phyloP scores from a whole-genome alignment of 2,329 filamentous ascomycete species.

The Pseudopyricularia cyperi region DNA sequence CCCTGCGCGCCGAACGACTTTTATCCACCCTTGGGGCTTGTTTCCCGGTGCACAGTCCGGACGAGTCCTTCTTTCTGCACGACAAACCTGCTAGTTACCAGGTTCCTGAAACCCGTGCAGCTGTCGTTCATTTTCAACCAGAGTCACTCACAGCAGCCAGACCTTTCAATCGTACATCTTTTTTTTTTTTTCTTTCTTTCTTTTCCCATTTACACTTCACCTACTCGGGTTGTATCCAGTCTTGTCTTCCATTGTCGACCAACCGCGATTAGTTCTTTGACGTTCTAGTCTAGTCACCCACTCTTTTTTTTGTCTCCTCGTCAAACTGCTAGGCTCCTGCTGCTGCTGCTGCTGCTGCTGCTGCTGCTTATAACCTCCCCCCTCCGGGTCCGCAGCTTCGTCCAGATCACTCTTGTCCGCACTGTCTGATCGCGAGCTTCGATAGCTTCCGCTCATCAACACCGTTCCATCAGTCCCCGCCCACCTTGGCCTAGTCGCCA shows the following conservation, averaged over 20 bases:
- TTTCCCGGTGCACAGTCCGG: neutral
- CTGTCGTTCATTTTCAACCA: neutral
- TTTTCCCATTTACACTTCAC: neutral
- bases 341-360: too few species aligned
- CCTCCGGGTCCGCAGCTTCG: neutral
- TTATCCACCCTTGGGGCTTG: too few species aligned
- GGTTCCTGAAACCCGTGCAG: too few species aligned
- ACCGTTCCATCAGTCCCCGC: neutral
- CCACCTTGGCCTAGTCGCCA: neutral
- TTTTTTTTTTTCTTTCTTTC: neutral
- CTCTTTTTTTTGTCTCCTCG: neutral
- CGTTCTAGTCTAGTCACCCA: neutral
- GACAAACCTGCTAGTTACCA: neutral
- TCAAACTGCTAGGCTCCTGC: neutral
- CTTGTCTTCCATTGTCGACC: neutral
- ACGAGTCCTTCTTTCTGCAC: neutral
- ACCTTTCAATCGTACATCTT: too few species aligned
- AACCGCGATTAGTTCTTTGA: neutral
- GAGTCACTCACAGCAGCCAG: too few species aligned
- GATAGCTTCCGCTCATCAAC: neutral
- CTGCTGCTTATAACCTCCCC: neutral
- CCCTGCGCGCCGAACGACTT: too few species aligned
- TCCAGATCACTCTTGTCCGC: neutral
- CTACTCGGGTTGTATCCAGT: neutral
- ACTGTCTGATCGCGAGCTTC: neutral